phyloP scores from a whole-genome alignment of 352 stramenopile genomes.

The Phytophthora europaea region DNA sequence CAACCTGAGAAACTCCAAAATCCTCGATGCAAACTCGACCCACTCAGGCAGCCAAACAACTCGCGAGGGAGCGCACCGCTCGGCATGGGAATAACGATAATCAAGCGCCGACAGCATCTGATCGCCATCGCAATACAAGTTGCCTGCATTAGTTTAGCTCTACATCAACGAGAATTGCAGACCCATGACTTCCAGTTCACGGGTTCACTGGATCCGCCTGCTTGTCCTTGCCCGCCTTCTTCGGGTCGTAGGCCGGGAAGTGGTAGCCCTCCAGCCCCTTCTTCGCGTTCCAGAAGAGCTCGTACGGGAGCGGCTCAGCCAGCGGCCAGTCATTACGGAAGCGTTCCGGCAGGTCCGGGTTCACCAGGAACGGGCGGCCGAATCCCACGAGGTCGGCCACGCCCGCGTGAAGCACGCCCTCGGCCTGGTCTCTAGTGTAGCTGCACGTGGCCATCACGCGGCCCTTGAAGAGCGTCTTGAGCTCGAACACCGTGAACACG shows the following conservation, averaged over 20 bases:
- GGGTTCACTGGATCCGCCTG: slow-evolving; percentile 7
- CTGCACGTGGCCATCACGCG: slow-evolving; percentile 38
- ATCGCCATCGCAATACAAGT: too few relatives aligned
- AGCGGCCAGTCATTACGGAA: slow-evolving; percentile 39
- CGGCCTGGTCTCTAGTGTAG: slow-evolving; percentile 49
- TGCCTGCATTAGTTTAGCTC: too few relatives aligned
- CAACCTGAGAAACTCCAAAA: neutral
- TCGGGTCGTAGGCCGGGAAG: slow-evolving; percentile 19
- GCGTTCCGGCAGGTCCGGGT: slow-evolving; percentile 48
- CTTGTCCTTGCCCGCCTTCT: slow-evolving; percentile 8
- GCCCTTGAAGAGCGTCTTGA: slow-evolving; percentile 43
- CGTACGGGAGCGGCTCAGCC: slow-evolving; percentile 1
- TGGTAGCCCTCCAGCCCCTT: slow-evolving; percentile 20
- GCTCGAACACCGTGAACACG: slow-evolving; percentile 37
- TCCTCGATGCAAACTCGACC: too few relatives aligned
- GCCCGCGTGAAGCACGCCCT: slow-evolving; percentile 43
- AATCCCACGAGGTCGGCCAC: slow-evolving; percentile 44
- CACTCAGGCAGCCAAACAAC: too few relatives aligned
- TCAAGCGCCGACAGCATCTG: too few relatives aligned
- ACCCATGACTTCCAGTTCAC: neutral
- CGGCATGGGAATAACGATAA: too few relatives aligned
- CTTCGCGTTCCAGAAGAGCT: slow-evolving; percentile 22
- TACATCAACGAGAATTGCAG: too few relatives aligned
- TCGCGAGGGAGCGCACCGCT: too few relatives aligned
- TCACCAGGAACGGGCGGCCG: slow-evolving; percentile 43